phyloP scores from a whole-genome alignment of 23 red algal species.

The Cyanidiococcus yangmingshanensis region DNA sequence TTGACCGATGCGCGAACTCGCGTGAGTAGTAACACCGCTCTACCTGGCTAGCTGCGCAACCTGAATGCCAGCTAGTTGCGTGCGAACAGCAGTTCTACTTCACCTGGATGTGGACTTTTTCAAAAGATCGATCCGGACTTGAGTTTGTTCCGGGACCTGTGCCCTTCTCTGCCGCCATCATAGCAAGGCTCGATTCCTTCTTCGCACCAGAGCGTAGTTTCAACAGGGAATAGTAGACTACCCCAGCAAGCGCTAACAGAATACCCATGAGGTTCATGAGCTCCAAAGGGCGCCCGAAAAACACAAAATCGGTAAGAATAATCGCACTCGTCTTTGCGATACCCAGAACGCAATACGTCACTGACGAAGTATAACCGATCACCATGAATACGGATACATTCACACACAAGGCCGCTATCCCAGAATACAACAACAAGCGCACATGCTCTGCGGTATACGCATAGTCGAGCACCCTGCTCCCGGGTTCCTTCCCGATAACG shows the following conservation, averaged over 20 bases:
- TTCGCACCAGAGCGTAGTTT: conserved; percentile 26
- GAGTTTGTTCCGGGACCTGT: too few species aligned
- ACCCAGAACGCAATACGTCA: conserved; percentile 91
- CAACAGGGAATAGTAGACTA: conserved; percentile 60
- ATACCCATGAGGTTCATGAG: conserved; percentile 56
- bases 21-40: too few species aligned
- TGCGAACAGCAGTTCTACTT: too few species aligned
- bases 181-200: background rate
- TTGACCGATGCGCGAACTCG: too few species aligned
- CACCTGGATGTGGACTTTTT: too few species aligned
- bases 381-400: conserved; percentile 91
- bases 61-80: too few species aligned
- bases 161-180: background rate
- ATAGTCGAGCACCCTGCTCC: conserved; percentile 3
- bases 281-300: conserved; percentile 72
- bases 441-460: conserved; percentile 20
- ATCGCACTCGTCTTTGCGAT: conserved; percentile 80
- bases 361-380: conserved; percentile 79
- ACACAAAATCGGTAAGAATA: conserved; percentile 69
- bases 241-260: conserved; percentile 51
- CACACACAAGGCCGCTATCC: conserved; percentile 70
- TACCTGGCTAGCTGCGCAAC: too few species aligned
- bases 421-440: conserved; percentile 44
- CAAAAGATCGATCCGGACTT: too few species aligned
- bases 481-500: background rate